Percentiles rank a stretch among this genome's conserved stretches.
Evolutionary conservation across 441 rosid species (phyloP).

Genomic region (Erysimum cheiri): DNA sequence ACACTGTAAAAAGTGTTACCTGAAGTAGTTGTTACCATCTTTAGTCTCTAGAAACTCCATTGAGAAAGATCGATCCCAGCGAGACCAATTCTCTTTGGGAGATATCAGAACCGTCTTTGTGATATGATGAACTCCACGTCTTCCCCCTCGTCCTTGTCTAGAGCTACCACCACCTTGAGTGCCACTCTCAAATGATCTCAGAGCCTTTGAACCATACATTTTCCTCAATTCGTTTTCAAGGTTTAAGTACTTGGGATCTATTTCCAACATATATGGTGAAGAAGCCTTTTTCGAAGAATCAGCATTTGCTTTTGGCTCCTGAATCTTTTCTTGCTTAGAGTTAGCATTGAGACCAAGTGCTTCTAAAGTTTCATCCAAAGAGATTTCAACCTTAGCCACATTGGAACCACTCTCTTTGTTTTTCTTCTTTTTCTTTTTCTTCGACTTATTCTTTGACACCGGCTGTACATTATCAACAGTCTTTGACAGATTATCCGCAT

Average conservation of each 20-base stretch:
- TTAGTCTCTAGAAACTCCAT: conserved; percentile 86
- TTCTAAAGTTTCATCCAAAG: conserved; percentile 57
- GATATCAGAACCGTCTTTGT: conserved; percentile 73
- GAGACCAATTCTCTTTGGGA: conserved; percentile 86
- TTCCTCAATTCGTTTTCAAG: conserved; percentile 79
- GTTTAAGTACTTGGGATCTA: conserved; percentile 77
- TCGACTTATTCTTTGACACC: conserved; percentile 56
- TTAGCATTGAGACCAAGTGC: conserved; percentile 50
- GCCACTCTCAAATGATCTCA: conserved; percentile 76
- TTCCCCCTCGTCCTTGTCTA: conserved; percentile 72
- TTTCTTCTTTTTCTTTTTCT: conserved; percentile 91
- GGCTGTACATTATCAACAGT: conserved; percentile 28
- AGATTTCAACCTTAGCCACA: conserved; percentile 43
- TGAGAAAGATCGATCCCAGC: conserved; percentile 88
- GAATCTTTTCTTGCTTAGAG: conserved; percentile 42
- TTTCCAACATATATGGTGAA: conserved; percentile 52
- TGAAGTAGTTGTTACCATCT: conserved; percentile 71
- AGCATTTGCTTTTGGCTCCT: conserved; percentile 39
- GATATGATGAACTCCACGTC: conserved; percentile 73
- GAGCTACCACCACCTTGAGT: conserved; percentile 59
- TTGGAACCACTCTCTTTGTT: conserved; percentile 52
- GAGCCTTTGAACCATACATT: conserved; percentile 88
- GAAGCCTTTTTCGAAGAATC: conserved; percentile 43
- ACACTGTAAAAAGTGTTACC: conserved; percentile 47
- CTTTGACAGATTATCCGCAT: conserved; percentile 25